phyloP scores from a whole-genome alignment of 331 rosid species.

The Telfairia occidentalis region DNA sequence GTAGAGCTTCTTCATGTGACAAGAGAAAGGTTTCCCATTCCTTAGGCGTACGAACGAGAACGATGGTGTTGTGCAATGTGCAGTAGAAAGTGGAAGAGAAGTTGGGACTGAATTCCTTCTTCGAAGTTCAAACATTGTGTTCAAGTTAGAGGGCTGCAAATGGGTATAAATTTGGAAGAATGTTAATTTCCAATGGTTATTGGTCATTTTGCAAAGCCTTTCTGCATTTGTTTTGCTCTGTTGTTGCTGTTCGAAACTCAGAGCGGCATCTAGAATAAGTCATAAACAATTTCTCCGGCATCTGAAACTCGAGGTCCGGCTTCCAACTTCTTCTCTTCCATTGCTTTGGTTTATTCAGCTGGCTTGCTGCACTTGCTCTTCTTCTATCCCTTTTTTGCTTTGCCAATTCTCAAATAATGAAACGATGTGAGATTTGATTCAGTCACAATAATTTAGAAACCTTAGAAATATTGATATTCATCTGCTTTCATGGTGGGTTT shows the following conservation, averaged over 20 bases:
- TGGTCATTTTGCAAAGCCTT: neutral
- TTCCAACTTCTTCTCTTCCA: neutral
- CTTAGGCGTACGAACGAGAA: no score
- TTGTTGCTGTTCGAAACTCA: neutral
- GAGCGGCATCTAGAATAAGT: neutral
- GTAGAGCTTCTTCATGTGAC: no score
- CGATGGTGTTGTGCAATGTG: neutral
- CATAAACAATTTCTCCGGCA: neutral
- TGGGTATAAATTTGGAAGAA: constrained; percentile 1
- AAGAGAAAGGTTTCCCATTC: no score
- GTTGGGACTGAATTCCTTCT: neutral
- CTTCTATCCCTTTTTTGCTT: neutral
- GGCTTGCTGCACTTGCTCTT: neutral
- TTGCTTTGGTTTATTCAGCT: neutral
- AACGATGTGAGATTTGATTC: neutral
- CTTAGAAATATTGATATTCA: neutral
- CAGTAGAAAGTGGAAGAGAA: neutral
- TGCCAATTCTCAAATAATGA: neutral
- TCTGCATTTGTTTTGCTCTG: neutral
- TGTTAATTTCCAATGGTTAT: neutral
- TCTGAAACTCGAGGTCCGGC: neutral
- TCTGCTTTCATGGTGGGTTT: neutral
- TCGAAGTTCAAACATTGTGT: neutral
- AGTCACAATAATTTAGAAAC: neutral
- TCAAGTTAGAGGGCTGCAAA: neutral